phyloP scores from a whole-genome alignment of 352 stramenopile species.

The Pythium dissotocum region DNA sequence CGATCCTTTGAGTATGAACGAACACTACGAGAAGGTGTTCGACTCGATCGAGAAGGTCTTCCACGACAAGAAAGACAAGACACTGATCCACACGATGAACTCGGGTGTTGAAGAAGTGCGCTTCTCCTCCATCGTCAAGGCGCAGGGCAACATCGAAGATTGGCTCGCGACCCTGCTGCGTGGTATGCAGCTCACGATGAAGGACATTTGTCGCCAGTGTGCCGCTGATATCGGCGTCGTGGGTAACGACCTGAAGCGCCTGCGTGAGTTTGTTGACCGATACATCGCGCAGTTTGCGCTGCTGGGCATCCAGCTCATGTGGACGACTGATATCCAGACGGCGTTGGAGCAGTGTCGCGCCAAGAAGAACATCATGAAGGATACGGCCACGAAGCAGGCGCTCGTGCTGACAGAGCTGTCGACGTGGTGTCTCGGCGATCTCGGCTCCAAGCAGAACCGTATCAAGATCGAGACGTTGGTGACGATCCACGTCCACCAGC shows the following conservation, averaged over 20 bases:
- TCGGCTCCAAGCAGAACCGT: constrained; percentile 95
- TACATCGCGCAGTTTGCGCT: constrained; percentile 96
- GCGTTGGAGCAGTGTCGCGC: constrained; percentile 93
- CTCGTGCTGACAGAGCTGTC: constrained; percentile 94
- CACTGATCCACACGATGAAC: constrained; percentile 93
- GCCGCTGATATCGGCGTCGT: constrained; percentile 92
- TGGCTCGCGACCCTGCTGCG: constrained; percentile 96
- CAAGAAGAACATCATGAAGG: constrained; percentile 98
- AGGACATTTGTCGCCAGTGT: constrained; percentile 95
- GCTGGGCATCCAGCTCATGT: constrained; percentile 96
- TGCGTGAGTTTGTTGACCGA: constrained; percentile 94
- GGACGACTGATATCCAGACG: constrained; percentile 95
- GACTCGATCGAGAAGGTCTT: constrained; percentile 98
- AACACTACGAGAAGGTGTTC: constrained; percentile 99
- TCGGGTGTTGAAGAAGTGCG: constrained; percentile 94
- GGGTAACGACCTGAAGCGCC: constrained; percentile 89
- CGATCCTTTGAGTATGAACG: constrained; percentile 98
- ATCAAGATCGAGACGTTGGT: constrained; percentile 98
- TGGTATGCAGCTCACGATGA: constrained; percentile 97
- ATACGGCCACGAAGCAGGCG: constrained; percentile 94
- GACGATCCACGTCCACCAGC: constrained; percentile 98
- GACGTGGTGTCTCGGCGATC: constrained; percentile 96
- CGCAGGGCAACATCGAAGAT: constrained; percentile 98
- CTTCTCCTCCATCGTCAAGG: constrained; percentile 95
- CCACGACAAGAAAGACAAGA: constrained; percentile 98